These are phyloP conservation scores for Barbarea vulgaris DNA, from an alignment of 345 rosid genomes.

Conservation along the genomic window DNA sequence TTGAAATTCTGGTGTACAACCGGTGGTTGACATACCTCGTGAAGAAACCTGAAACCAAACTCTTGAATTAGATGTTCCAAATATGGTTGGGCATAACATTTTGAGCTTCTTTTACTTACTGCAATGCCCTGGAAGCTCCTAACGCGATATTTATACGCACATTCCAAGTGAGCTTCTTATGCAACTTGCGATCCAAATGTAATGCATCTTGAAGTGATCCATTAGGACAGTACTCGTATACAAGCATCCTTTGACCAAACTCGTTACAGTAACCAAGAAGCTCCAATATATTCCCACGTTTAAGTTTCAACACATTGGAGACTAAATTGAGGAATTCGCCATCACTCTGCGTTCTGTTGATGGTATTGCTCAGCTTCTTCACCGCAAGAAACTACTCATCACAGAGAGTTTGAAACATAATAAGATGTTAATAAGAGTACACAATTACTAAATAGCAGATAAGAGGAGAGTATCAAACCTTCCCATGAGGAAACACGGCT, in stretches of 20 bases:
- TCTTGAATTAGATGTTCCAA: background rate
- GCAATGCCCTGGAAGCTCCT: slow-evolving; percentile 86
- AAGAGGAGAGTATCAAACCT: slow-evolving; percentile 46
- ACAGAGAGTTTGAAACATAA: background rate
- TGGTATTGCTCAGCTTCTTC: slow-evolving; percentile 69
- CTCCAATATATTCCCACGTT: slow-evolving; percentile 68
- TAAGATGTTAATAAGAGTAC: slow-evolving; percentile 16
- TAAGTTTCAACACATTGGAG: slow-evolving; percentile 57
- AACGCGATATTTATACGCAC: slow-evolving; percentile 70
- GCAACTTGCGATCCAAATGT: slow-evolving; percentile 65
- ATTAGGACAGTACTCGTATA: slow-evolving; percentile 61
- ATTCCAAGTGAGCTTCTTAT: slow-evolving; percentile 72
- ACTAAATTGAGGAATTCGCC: slow-evolving; percentile 67
- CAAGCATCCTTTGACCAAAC: slow-evolving; percentile 74
- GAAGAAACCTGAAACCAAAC: slow-evolving; percentile 65
- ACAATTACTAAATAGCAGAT: background rate
- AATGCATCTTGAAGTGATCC: slow-evolving; percentile 82
- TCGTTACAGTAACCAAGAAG: slow-evolving; percentile 84
- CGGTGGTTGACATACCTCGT: slow-evolving; percentile 83
- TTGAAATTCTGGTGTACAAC: slow-evolving; percentile 73
- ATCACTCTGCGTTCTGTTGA: slow-evolving; percentile 51
- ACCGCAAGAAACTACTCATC: slow-evolving; percentile 64
- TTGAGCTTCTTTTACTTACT: slow-evolving; percentile 61
- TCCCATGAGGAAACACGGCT: slow-evolving; percentile 82
- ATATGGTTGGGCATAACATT: background rate